Percentiles rank a stretch among this genome's conserved stretches.
These are phyloP conservation scores for Ophiostoma pallidulum DNA, from an alignment of 2,329 filamentous ascomycete species.

Conservation along the genomic window DNA sequence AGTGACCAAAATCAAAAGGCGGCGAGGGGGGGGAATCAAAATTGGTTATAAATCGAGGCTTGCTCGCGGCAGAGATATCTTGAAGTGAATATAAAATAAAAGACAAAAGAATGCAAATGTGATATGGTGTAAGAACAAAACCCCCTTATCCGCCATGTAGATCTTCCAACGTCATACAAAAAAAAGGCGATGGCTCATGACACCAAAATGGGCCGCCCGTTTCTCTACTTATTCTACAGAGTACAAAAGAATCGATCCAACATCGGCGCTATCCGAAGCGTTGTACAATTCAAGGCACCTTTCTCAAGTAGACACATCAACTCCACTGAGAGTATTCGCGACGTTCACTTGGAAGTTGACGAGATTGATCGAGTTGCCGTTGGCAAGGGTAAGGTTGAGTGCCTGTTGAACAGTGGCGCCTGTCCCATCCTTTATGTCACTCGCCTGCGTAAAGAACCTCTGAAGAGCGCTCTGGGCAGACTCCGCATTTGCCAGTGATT, in stretches of 20 bases:
- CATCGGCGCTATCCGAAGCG: too few species aligned
- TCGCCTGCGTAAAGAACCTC: conserved; percentile 39
- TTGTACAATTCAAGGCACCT: background rate
- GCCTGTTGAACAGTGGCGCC: conserved; percentile 25
- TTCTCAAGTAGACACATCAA: background rate
- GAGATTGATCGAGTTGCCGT: conserved; percentile 39
- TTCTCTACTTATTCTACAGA: background rate
- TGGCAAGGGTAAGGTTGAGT: conserved; percentile 27
- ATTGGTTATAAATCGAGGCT: conserved; percentile 4
- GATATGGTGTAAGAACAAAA: background rate
- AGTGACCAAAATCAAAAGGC: too few species aligned
- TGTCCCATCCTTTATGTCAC: conserved; percentile 7
- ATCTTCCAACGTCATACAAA: too few species aligned
- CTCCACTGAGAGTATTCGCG: conserved; percentile 6
- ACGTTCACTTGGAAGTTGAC: conserved; percentile 26
- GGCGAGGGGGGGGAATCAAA: background rate
- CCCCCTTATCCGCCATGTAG: too few species aligned
- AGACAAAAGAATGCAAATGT: background rate
- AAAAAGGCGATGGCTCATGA: background rate
- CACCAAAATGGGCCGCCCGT: background rate
- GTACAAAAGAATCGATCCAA: too few species aligned
- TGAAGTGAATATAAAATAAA: background rate
- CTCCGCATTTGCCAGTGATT: conserved; percentile 40
- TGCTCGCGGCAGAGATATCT: background rate
- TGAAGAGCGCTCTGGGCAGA: conserved; percentile 46